Conservation (phyloP, 805 yeast species). For the Yamadazyma scolyti region DNA sequence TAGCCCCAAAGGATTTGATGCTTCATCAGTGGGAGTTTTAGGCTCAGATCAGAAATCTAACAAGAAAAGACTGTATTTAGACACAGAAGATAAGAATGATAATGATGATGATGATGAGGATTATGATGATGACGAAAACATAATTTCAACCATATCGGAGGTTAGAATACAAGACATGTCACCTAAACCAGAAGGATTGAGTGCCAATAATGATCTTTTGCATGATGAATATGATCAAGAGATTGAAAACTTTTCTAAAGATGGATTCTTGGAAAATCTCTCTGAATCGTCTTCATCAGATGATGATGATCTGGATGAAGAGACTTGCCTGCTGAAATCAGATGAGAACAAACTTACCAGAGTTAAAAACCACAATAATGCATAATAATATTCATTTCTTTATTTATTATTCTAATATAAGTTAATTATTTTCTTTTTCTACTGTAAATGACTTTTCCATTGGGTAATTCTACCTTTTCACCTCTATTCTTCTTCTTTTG, state of each 20-base stretch:
- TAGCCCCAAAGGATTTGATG: conserved; percentile 20
- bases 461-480: conserved; percentile 50
- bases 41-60: conserved; percentile 21
- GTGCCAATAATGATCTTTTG: conserved; percentile 17
- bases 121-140: conserved; percentile 20
- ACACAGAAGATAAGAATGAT: conserved; percentile 10
- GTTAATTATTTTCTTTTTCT: conserved; percentile 14
- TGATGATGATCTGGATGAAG: conserved; percentile 16
- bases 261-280: conserved; percentile 33
- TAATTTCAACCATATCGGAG: conserved; percentile 13
- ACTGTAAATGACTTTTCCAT: conserved; percentile 53
- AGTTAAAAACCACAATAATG: conserved; percentile 33
- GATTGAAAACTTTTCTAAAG: conserved; percentile 24
- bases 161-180: conserved; percentile 28
- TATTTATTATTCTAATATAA: not conserved
- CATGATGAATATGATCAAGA: conserved; percentile 26
- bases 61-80: not conserved
- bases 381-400: conserved; percentile 10
- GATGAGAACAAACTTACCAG: conserved; percentile 39
- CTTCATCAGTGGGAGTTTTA: conserved; percentile 36
- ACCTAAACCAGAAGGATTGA: conserved; percentile 20
- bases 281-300: conserved; percentile 44
- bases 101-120: conserved; percentile 11
- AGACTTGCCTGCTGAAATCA: conserved; percentile 12
- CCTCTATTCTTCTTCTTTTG: conserved; percentile 36